These are phyloP conservation scores for Sporisorium graminicola DNA, from an alignment of 1,284 basidiomycete species.

Conservation along the genomic window DNA sequence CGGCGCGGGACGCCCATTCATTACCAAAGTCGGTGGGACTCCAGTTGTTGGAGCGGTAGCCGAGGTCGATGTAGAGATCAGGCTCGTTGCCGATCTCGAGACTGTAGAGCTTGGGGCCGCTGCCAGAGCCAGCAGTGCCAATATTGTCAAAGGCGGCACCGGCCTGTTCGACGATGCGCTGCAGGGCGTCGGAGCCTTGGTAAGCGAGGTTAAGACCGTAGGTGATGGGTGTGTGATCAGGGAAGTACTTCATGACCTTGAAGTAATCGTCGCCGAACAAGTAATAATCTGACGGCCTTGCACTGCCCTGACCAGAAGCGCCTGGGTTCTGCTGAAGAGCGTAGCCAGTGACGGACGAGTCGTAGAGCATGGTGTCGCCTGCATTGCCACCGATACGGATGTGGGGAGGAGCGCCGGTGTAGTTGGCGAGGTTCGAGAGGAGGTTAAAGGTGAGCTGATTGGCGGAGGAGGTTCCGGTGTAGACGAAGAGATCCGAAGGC, in stretches of 20 bases:
- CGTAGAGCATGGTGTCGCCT: conserved; percentile 55
- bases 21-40: conserved; percentile 40
- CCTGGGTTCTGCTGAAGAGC: conserved; percentile 29
- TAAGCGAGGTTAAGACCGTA: conserved; percentile 60
- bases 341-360: conserved; percentile 21
- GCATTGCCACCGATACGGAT: conserved; percentile 58
- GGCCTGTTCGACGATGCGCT: conserved; percentile 44
- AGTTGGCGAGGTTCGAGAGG: conserved; percentile 54
- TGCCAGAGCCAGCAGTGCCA: conserved; percentile 16
- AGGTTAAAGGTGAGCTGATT: conserved; percentile 57
- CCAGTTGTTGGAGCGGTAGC: conserved; percentile 46
- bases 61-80: conserved; percentile 53
- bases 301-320: conserved; percentile 28
- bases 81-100: conserved; percentile 63
- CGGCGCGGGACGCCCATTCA: conserved; percentile 48
- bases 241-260: conserved; percentile 40
- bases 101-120: conserved; percentile 47
- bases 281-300: conserved; percentile 31
- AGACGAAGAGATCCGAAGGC: conserved; percentile 53
- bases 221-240: conserved; percentile 53
- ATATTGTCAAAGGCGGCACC: conserved; percentile 37
- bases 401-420: conserved; percentile 57
- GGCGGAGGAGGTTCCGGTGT: conserved; percentile 40
- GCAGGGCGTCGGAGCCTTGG: conserved; percentile 32
- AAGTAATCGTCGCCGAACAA: conserved; percentile 53